Base-by-base conservation (phyloP, 495 filamentous ascomycete genomes). In the Podospora didyma region DNA sequence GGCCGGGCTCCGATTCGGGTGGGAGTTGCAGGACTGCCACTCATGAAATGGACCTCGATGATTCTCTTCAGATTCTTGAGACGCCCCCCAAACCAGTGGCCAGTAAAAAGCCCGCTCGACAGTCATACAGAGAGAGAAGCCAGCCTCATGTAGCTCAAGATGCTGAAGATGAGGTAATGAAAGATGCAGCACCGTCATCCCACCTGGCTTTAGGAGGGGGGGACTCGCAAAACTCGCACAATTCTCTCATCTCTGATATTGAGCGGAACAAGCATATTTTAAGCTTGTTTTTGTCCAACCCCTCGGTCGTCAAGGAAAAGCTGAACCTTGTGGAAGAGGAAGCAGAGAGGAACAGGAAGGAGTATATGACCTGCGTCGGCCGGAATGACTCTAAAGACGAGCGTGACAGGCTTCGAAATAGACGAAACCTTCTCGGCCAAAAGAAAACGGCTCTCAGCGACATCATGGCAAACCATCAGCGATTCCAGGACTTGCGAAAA, bases 351-450 rank as follows among this genome's bases (percentile, higher is more conserved):
- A 77, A 74, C 53, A 67, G 61, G 22, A 58, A 71, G 9, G 66
- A 66, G 12, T 78, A 66, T 49, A 64, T 51, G 45, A 59, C 55
- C 35, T 69, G 67, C 12, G 56, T 77, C 2, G 62, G 64, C 12
- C 62, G 68, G n/a, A 61, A 63, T 0, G 58, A 61, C 3, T 58
- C 64, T 10, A 66, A 59, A 44, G 66, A 70, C 3, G 66, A 69
- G 39, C 68, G 70, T 31, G 65, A 69, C 3, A 61, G 56, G 21
- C 55, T 76, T n/a, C 66, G 71, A 34, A 60, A 61, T 39, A 69
- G 69, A 31, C 73, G 74, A 51, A 63, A 67, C 31, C 59, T 37
- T 7, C 52, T 74, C 41, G 37, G 64, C 20, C 62, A 63, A 44
- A 67, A 71, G 39, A 66, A 75, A 39, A 62, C 62, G 49, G 64